Evolutionary conservation across 129 eudicot species (phyloP).

Genomic region (Centaurea solstitialis): DNA sequence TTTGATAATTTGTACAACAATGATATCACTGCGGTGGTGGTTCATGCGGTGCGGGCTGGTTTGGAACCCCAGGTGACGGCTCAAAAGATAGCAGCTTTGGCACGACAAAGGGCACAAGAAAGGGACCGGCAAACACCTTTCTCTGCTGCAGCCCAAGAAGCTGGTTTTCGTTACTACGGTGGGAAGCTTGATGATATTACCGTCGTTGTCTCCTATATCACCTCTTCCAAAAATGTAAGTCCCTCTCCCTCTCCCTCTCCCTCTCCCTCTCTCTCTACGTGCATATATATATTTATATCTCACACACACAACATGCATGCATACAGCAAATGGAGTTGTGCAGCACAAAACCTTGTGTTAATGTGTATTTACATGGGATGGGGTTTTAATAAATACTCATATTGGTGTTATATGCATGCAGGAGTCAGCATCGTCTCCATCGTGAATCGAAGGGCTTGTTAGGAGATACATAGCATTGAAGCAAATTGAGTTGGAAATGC

Average conservation of each 20-base stretch:
- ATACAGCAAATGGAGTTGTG: too few relatives aligned
- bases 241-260: conserved; percentile 21
- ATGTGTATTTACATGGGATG: too few relatives aligned
- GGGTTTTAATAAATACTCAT: too few relatives aligned
- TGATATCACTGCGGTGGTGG: conserved; percentile 84
- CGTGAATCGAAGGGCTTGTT: background rate
- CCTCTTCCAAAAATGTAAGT: conserved; percentile 49
- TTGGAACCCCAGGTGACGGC: conserved; percentile 88
- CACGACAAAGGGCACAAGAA: conserved; percentile 89
- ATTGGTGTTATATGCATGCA: conserved; percentile 4
- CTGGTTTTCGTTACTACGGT: conserved; percentile 87
- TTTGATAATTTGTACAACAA: conserved; percentile 86
- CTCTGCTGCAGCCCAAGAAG: conserved; percentile 95
- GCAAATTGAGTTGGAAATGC: background rate
- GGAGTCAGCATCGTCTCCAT: conserved; percentile 20
- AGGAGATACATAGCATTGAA: conserved; percentile 8
- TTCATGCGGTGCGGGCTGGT: conserved; percentile 81
- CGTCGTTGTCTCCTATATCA: conserved; percentile 84
- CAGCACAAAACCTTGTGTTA: too few relatives aligned
- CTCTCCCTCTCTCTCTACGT: conserved; percentile 9
- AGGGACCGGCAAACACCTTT: conserved; percentile 84
- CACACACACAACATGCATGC: background rate
- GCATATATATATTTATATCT: background rate
- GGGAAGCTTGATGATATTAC: conserved; percentile 95
- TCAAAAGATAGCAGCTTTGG: conserved; percentile 93